These are phyloP conservation scores for Xylariaceae sp. DNA, from an alignment of 2,329 filamentous ascomycete genomes.

Conservation along the genomic window DNA sequence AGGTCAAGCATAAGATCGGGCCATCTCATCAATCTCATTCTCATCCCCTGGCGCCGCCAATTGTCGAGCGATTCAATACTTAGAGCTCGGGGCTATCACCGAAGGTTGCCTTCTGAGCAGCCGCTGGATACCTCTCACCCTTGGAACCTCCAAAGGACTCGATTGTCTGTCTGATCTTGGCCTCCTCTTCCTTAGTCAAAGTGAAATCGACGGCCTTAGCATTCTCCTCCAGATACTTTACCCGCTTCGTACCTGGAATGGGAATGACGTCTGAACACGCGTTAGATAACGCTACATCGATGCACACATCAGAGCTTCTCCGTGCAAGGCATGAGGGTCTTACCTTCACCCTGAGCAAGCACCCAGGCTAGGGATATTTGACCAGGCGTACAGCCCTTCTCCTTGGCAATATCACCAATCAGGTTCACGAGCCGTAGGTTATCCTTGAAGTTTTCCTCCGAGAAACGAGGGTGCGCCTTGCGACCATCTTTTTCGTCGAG, in stretches of 20 bases:
- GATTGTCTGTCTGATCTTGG: constrained; percentile 34
- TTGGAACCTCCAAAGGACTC: constrained; percentile 24
- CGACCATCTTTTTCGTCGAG: constrained; percentile 40
- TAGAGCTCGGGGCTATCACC: constrained; percentile 22
- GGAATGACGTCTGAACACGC: constrained; percentile 41
- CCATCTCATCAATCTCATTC: too few species aligned
- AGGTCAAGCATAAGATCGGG: too few species aligned
- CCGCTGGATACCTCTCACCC: constrained; percentile 16
- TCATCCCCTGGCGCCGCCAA: too few species aligned
- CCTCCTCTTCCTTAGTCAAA: constrained; percentile 34
- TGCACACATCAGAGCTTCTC: not conserved
- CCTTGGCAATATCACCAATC: constrained; percentile 24
- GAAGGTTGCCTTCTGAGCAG: constrained; percentile 10
- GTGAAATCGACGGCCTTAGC: constrained; percentile 30
- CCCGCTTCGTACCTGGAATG: constrained; percentile 33
- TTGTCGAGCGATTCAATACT: not conserved
- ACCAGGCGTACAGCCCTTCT: constrained; percentile 40
- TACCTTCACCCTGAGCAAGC: constrained; percentile 41
- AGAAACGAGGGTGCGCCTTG: constrained; percentile 39
- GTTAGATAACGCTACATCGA: too few species aligned
- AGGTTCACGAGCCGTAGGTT: constrained; percentile 37
- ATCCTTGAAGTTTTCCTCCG: constrained; percentile 45
- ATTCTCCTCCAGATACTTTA: constrained; percentile 33
- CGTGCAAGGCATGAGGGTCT: too few species aligned
- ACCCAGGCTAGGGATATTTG: constrained; percentile 56